A percentile compares a stretch with the other conserved stretches of the same genome.
Conservation (phyloP, 2,329 filamentous ascomycete species). For the Penicillium sp. region DNA sequence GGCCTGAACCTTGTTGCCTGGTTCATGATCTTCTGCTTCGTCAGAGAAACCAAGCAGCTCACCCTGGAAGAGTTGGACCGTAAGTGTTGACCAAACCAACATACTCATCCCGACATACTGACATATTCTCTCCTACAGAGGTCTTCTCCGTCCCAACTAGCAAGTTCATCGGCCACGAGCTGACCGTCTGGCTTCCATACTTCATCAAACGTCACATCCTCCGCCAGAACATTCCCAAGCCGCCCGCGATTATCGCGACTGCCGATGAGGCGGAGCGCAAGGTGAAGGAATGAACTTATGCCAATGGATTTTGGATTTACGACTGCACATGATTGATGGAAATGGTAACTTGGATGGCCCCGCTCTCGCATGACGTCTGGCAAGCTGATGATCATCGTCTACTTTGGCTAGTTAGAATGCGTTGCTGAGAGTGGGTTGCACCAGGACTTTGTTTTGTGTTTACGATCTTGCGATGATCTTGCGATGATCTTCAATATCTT, state of each 20-base stretch:
- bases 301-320: background rate
- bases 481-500: no score
- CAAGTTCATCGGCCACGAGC: slow-evolving; percentile 58
- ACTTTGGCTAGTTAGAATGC: no score
- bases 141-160: slow-evolving; percentile 60
- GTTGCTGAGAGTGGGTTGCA: no score
- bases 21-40: slow-evolving; percentile 64
- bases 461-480: no score
- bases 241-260: slow-evolving; percentile 27
- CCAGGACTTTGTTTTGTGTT: no score
- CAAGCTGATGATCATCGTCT: no score
- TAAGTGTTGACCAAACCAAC: slow-evolving; percentile 7
- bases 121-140: slow-evolving; percentile 56
- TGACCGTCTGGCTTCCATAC: slow-evolving; percentile 59
- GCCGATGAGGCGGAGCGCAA: slow-evolving; percentile 8
- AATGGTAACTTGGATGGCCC: no score
- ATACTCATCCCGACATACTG: background rate
- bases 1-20: slow-evolving; percentile 62
- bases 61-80: slow-evolving; percentile 41
- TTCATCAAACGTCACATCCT: slow-evolving; percentile 61
- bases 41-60: slow-evolving; percentile 57
- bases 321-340: no score
- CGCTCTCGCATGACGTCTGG: no score
- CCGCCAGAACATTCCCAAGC: slow-evolving; percentile 43
- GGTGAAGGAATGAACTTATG: background rate